Base-by-base conservation (phyloP, 1,284 basidiomycete species). In the Ustilago xerochloae region DNA sequence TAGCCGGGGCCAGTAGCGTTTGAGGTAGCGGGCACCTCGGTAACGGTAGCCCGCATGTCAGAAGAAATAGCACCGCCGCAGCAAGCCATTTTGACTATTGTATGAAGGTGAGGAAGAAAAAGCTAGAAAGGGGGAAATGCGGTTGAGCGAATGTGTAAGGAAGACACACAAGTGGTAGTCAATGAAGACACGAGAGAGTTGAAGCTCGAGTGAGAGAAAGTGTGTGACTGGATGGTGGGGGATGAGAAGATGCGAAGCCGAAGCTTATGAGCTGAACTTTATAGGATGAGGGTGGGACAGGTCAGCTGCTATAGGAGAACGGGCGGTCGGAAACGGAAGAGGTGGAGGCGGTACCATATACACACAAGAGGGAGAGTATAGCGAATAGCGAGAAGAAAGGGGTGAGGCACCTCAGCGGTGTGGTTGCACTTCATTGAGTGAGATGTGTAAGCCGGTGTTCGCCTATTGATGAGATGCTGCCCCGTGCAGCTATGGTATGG, bases 21-120 rank as follows among this genome's bases (percentile, higher is more conserved):
- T 30, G 58, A 22, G 53, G 67, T 71, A 15, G 77, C 71, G 29
- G 79, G 69, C 28, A 76, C 51, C 66, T 84, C 80, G 69, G 83
- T 81, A 52, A 86, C 85, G 53, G 73, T 82, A 59, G 84, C 85
- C 59, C 81, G 81, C 79, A 86, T 84, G 78, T 86, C 85, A 51
- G 85, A 85, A 58, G 81, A 77, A 39, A 57, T 61, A 41, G 38
- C 46, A 61, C 59, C 65, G 24, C 64, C 62, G 63, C 74, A 74
- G 61, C 67, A 71, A 68, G 68, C 57, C 66, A 76, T 66, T 63
- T 57, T 74, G 63, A 33, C 32, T 20, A 36, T 13, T 28, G 50
- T 50, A 32, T 35, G 22, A 33, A 28, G 39, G 22, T 8, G 30
- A 26, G 15, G 24, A 8, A 8, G 35, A 36, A 30, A 28, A 48